Conservation (phyloP, 83 land plant genomes). For the Isoetes engelmannii region DNA sequence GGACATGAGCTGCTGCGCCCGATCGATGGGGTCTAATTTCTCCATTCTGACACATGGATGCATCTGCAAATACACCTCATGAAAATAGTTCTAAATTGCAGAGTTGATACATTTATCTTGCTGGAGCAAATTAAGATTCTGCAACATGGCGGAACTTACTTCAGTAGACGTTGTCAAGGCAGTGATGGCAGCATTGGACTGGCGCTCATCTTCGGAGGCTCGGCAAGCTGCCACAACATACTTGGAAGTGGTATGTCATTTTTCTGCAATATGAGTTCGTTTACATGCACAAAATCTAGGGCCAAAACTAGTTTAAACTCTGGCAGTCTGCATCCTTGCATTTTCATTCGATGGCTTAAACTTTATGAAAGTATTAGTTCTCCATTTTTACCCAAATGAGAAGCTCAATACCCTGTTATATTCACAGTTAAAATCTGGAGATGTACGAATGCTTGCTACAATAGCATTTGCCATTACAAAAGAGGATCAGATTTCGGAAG, state of each 20-base stretch:
- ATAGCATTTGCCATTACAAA: slow-evolving; percentile 55
- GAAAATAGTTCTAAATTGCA: no score
- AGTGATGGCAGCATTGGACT: slow-evolving; percentile 48
- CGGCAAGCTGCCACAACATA: slow-evolving; percentile 45
- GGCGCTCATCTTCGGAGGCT: slow-evolving; percentile 49
- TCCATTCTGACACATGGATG: no score
- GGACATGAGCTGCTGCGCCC: no score
- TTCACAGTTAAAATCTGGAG: slow-evolving; percentile 66
- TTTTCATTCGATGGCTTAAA: background rate
- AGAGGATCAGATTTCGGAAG: slow-evolving; percentile 62
- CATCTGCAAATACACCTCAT: no score
- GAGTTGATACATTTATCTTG: no score
- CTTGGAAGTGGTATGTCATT: slow-evolving; percentile 40
- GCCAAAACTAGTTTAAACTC: background rate
- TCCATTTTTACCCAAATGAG: background rate
- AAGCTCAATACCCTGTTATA: background rate
- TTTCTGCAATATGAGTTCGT: background rate
- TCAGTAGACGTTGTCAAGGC: slow-evolving; percentile 14
- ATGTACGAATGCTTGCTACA: slow-evolving; percentile 50
- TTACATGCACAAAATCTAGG: background rate
- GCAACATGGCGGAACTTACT: no score
- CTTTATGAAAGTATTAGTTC: background rate
- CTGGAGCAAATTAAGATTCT: no score
- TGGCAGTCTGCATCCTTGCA: background rate
- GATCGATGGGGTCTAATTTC: no score